These are phyloP conservation scores for Ceriops tagal DNA, from an alignment of 345 rosid genomes.

Conservation along the genomic window DNA sequence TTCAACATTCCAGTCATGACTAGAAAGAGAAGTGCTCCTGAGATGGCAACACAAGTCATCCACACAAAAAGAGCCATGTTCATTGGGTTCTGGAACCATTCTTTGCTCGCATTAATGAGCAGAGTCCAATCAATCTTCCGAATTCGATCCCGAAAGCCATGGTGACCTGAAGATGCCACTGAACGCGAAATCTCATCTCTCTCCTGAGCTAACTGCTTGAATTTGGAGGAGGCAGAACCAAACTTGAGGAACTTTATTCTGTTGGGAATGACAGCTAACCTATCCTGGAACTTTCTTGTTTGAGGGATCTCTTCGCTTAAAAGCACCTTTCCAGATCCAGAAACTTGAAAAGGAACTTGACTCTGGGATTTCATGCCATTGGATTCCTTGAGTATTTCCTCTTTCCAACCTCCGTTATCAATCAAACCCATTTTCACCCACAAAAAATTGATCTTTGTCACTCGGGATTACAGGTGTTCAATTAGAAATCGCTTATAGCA, in stretches of 20 bases:
- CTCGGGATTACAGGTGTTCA: neutral
- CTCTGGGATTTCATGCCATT: slow-evolving; percentile 22
- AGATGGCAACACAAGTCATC: slow-evolving; percentile 73
- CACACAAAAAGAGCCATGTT: slow-evolving; percentile 80
- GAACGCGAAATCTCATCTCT: slow-evolving; percentile 67
- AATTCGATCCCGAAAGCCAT: slow-evolving; percentile 53
- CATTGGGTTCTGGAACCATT: slow-evolving; percentile 76
- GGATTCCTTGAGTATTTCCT: slow-evolving; percentile 40
- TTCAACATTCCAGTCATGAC: slow-evolving; percentile 98
- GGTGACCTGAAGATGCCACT: slow-evolving; percentile 49
- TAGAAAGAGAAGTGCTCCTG: slow-evolving; percentile 89
- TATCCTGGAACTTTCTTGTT: slow-evolving; percentile 18
- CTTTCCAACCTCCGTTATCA: slow-evolving; percentile 35
- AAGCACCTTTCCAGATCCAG: slow-evolving; percentile 46
- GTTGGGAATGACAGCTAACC: slow-evolving; percentile 27
- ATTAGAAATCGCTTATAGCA: neutral
- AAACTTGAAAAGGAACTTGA: slow-evolving; percentile 38
- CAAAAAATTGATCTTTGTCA: slow-evolving; percentile 14
- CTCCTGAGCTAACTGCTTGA: slow-evolving; percentile 57
- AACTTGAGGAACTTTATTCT: slow-evolving; percentile 49
- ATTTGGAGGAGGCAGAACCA: slow-evolving; percentile 68
- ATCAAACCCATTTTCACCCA: slow-evolving; percentile 38
- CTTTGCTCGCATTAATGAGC: slow-evolving; percentile 48
- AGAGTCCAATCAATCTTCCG: slow-evolving; percentile 69
- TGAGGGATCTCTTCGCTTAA: slow-evolving; percentile 35